These are phyloP conservation scores for Phytophthora foliorum DNA, from an alignment of 352 stramenopile species.

Conservation along the genomic window DNA sequence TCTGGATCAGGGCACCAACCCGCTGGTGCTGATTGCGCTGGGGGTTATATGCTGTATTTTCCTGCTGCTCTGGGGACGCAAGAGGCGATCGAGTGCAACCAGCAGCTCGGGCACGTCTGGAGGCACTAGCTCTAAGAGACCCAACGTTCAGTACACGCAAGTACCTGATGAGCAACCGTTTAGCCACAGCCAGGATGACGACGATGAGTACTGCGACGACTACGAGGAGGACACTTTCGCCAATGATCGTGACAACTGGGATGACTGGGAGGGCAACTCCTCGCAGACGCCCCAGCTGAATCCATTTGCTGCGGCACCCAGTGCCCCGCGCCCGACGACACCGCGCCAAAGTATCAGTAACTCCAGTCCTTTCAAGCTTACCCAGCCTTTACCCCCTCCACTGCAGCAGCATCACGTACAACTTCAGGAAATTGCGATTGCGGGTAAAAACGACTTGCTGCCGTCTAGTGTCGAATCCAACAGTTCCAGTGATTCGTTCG, in stretches of 20 bases:
- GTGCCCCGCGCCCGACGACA: constrained; percentile 24
- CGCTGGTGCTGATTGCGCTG: constrained; percentile 51
- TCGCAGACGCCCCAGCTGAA: constrained; percentile 56
- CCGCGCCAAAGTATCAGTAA: constrained; percentile 13
- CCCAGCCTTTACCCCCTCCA: constrained; percentile 31
- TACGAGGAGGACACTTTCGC: constrained; percentile 59
- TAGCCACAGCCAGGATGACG: constrained; percentile 49
- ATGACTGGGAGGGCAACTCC: constrained; percentile 71
- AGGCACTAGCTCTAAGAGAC: constrained; percentile 19
- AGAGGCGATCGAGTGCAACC: constrained; percentile 39
- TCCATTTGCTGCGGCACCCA: constrained; percentile 43
- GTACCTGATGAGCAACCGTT: constrained; percentile 60
- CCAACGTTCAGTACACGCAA: constrained; percentile 74
- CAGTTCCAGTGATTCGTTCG: constrained; percentile 79
- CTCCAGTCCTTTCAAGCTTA: constrained; percentile 35
- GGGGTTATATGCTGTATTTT: constrained; percentile 67
- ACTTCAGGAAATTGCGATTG: constrained; percentile 48
- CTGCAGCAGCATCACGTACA: constrained; percentile 11
- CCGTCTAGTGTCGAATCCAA: constrained; percentile 60
- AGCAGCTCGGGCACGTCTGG: constrained; percentile 20
- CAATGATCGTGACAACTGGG: constrained; percentile 66
- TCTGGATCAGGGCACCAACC: constrained; percentile 52
- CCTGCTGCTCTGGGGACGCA: constrained; percentile 61
- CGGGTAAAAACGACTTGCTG: constrained; percentile 17
- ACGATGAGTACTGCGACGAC: constrained; percentile 61